Conservation (phyloP, 805 yeast genomes). For the Myxozyma udenii region DNA sequence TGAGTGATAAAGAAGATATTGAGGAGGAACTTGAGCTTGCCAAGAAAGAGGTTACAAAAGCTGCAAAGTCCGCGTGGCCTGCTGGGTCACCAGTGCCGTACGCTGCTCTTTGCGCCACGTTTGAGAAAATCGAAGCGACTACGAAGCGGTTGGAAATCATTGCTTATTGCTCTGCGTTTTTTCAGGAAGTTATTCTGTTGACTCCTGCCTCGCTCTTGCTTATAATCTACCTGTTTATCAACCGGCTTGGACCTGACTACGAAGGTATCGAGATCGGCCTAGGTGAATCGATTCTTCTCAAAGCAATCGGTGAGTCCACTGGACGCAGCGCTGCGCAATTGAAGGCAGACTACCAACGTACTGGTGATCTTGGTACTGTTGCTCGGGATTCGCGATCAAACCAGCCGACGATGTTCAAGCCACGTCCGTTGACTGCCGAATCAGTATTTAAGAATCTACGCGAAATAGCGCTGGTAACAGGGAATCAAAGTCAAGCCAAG, state of each 20-base stretch:
- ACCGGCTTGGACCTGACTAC: slow-evolving; percentile 72
- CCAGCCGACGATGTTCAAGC: slow-evolving; percentile 92
- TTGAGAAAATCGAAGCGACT: slow-evolving; percentile 74
- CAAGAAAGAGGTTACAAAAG: background rate
- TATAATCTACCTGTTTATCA: slow-evolving; percentile 80
- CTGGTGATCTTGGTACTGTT: slow-evolving; percentile 88
- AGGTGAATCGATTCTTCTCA: slow-evolving; percentile 84
- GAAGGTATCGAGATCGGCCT: slow-evolving; percentile 91
- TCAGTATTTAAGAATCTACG: slow-evolving; percentile 71
- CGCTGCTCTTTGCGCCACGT: slow-evolving; percentile 46
- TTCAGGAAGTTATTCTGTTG: slow-evolving; percentile 56
- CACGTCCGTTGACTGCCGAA: slow-evolving; percentile 70
- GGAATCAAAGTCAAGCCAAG: slow-evolving; percentile 73
- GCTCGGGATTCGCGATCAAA: slow-evolving; percentile 79
- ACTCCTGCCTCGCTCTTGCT: slow-evolving; percentile 57
- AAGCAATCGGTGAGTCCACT: slow-evolving; percentile 85
- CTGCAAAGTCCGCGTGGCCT: slow-evolving; percentile 11
- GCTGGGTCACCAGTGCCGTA: slow-evolving; percentile 23
- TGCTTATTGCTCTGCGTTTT: slow-evolving; percentile 69
- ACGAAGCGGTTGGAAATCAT: slow-evolving; percentile 81
- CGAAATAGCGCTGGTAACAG: slow-evolving; percentile 72
- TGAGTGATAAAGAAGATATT: slow-evolving; percentile 10
- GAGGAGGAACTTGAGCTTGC: slow-evolving; percentile 13
- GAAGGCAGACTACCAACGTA: slow-evolving; percentile 67
- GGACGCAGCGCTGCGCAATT: slow-evolving; percentile 74